Conservation (phyloP, 441 rosid species). For the Gossypium aridum region DNA sequence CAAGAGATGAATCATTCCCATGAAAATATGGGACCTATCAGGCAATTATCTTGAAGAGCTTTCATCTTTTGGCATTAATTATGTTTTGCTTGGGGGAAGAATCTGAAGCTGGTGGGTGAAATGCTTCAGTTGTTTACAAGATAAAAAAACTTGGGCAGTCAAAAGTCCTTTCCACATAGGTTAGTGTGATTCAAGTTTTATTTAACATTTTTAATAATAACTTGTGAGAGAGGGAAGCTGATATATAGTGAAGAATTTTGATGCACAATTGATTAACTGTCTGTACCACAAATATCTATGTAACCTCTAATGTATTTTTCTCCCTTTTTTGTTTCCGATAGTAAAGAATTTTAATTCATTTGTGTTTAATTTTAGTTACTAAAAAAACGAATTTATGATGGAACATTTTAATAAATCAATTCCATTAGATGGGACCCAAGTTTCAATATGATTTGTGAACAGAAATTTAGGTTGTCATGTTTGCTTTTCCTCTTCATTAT, state of each 20-base stretch:
- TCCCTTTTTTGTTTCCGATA: neutral
- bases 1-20: slow-evolving; percentile 1
- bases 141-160: neutral
- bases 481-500: neutral
- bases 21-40: neutral
- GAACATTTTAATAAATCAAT: neutral
- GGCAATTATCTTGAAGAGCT: neutral
- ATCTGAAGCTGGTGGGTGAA: neutral
- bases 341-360: neutral
- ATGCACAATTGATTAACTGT: slow-evolving; percentile 1
- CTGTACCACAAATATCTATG: slow-evolving; percentile 1
- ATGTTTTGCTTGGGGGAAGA: neutral
- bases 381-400: neutral
- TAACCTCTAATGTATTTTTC: neutral
- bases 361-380: neutral
- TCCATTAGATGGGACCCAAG: neutral
- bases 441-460: neutral
- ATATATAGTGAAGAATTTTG: slow-evolving; percentile 1
- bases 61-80: neutral
- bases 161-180: neutral
- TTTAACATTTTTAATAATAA: neutral
- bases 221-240: neutral
- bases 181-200: neutral
- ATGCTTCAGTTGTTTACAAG: neutral
- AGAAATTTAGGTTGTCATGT: neutral